Conservation (phyloP, 2,329 filamentous ascomycete species). For the Podosphaera xanthii region DNA sequence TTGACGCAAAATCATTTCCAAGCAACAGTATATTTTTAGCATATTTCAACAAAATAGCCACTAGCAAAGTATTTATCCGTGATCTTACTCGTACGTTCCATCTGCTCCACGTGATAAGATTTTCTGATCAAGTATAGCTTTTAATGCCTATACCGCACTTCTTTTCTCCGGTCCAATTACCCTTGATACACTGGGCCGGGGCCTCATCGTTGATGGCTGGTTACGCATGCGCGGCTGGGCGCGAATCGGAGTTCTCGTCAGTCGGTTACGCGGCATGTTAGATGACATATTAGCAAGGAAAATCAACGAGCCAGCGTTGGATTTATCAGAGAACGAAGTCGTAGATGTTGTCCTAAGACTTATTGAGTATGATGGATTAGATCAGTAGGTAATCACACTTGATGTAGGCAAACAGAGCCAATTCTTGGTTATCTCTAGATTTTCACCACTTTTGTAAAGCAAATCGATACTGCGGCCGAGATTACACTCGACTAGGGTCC, state of each 20-base stretch:
- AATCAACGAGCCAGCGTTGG: slow-evolving; percentile 49
- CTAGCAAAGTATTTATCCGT: slow-evolving; percentile 74
- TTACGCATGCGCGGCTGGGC: slow-evolving; percentile 74
- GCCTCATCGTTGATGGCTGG: slow-evolving; percentile 83
- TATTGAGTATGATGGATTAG: slow-evolving; percentile 75
- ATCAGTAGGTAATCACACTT: slow-evolving; percentile 19
- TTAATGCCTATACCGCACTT: slow-evolving; percentile 72
- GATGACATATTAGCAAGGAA: slow-evolving; percentile 64
- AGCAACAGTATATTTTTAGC: slow-evolving; percentile 56
- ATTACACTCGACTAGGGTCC: too few species aligned
- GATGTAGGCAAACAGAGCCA: too few species aligned
- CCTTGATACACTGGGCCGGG: slow-evolving; percentile 69
- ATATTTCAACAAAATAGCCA: slow-evolving; percentile 83
- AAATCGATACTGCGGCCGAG: too few species aligned
- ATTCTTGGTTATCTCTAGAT: too few species aligned
- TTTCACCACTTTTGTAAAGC: too few species aligned
- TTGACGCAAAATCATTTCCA: slow-evolving; percentile 58
- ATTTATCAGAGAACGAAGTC: slow-evolving; percentile 37
- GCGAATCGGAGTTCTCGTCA: slow-evolving; percentile 74
- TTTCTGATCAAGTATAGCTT: slow-evolving; percentile 26
- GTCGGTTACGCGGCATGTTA: slow-evolving; percentile 61
- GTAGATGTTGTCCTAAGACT: slow-evolving; percentile 57
- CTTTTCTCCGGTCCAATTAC: slow-evolving; percentile 71
- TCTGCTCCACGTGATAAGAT: not conserved
- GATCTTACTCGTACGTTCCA: slow-evolving; percentile 58